phyloP scores from a whole-genome alignment of 2,329 filamentous ascomycete species.

The Apiospora hydei region DNA sequence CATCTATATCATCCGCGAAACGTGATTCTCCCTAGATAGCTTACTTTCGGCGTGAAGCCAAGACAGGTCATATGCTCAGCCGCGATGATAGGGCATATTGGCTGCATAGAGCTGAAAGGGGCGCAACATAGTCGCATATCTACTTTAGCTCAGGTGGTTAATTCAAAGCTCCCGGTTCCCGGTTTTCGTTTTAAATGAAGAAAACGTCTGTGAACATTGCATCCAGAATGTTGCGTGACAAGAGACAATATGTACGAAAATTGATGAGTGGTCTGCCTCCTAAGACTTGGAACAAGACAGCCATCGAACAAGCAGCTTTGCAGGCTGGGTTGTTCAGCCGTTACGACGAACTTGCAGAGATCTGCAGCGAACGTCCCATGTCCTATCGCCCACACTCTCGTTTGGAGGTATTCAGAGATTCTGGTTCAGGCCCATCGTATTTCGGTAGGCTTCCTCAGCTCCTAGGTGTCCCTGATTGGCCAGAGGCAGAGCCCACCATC shows the following conservation, averaged over 20 bases:
- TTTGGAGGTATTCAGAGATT: too few relatives aligned
- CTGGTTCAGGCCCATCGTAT: too few relatives aligned
- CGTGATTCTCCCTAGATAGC: neutral
- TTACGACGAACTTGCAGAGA: neutral
- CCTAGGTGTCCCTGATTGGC: neutral
- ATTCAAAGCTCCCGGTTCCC: neutral
- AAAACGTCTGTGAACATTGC: neutral
- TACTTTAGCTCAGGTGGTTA: slow-evolving; percentile 1
- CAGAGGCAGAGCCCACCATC: neutral
- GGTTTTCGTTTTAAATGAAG: neutral
- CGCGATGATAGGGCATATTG: neutral
- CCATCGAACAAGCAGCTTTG: too few relatives aligned
- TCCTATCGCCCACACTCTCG: neutral
- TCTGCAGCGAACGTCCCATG: neutral
- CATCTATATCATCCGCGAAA: neutral
- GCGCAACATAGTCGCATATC: neutral
- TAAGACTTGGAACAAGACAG: neutral
- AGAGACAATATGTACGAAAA: neutral
- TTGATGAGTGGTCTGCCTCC: neutral
- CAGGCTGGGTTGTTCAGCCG: neutral
- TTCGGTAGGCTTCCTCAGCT: neutral
- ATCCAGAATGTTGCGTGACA: neutral
- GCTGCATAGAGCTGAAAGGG: neutral
- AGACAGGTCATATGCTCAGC: neutral
- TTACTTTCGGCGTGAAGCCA: neutral